Conservation (phyloP, 805 yeast genomes). For the Huiozyma sinensis region DNA sequence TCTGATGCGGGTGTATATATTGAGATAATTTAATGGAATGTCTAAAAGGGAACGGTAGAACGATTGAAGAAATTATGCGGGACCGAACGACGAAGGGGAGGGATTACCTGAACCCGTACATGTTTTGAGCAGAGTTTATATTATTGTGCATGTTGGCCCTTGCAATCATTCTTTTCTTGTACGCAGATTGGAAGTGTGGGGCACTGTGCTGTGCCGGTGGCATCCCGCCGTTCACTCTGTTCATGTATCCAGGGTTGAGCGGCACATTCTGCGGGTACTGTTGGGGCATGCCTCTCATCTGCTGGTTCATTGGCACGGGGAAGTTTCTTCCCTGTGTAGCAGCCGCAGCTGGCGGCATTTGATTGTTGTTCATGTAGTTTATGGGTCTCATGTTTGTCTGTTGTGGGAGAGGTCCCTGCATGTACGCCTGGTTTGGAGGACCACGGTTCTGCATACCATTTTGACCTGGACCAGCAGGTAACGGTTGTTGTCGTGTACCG, state of each 20-base stretch:
- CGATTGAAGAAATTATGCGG: too few relatives aligned
- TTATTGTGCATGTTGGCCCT: conserved; percentile 6
- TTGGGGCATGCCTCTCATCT: conserved; percentile 3
- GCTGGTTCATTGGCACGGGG: conserved; percentile 34
- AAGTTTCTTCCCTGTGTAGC: conserved; percentile 20
- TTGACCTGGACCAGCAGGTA: conserved; percentile 10
- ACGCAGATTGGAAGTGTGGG: conserved; percentile 30
- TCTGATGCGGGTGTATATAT: background rate
- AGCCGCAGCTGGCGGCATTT: too few relatives aligned
- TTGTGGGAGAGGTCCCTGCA: conserved; percentile 15
- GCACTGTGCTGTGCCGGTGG: conserved; percentile 1
- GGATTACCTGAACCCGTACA: conserved; percentile 32
- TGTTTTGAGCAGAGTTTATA: conserved; percentile 36
- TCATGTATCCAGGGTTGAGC: conserved; percentile 1
- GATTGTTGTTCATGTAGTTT: too few relatives aligned
- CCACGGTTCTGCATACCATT: conserved; percentile 3
- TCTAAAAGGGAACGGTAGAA: background rate
- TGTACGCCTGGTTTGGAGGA: conserved; percentile 31
- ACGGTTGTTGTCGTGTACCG: conserved; percentile 10
- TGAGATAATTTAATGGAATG: background rate
- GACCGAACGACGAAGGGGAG: background rate
- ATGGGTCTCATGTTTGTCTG: too few relatives aligned
- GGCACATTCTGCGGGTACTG: conserved; percentile 1
- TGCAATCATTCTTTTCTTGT: conserved; percentile 28
- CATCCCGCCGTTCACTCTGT: background rate